Percentiles rank a stretch among this genome's conserved stretches.
phyloP scores from a whole-genome alignment of 495 filamentous ascomycete species.

The Lasiosphaeria ovina region DNA sequence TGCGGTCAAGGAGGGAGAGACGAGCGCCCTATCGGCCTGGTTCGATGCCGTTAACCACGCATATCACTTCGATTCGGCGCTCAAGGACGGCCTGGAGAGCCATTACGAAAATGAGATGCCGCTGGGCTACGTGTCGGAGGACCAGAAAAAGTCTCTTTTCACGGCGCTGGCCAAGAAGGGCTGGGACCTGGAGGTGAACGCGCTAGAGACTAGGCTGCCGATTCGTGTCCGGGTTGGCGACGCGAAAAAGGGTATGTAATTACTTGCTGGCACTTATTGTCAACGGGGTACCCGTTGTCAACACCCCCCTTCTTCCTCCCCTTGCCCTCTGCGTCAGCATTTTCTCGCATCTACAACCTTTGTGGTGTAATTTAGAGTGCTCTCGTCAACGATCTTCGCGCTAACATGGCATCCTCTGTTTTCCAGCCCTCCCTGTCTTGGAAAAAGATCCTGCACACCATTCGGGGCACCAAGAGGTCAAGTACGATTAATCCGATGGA shows the following conservation, averaged over 20 bases:
- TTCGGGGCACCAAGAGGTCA: slow-evolving; percentile 17
- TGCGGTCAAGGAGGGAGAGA: slow-evolving; percentile 60
- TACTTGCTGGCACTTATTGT: slow-evolving; percentile 8
- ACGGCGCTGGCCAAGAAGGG: slow-evolving; percentile 32
- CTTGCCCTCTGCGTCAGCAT: too few relatives aligned
- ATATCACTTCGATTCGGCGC: slow-evolving; percentile 35
- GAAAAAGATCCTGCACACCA: slow-evolving; percentile 29
- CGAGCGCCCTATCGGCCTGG: slow-evolving; percentile 68
- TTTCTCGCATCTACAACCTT: too few relatives aligned
- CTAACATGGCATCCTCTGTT: slow-evolving; percentile 16
- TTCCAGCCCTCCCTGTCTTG: slow-evolving; percentile 16
- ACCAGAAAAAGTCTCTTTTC: slow-evolving; percentile 34
- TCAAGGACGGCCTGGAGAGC: slow-evolving; percentile 34
- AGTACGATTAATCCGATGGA: slow-evolving; percentile 22
- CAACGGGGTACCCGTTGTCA: not conserved
- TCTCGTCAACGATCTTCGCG: slow-evolving; percentile 1
- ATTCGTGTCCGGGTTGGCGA: slow-evolving; percentile 31
- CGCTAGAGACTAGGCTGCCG: slow-evolving; percentile 42
- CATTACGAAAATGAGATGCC: slow-evolving; percentile 37
- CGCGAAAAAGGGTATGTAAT: slow-evolving; percentile 29
- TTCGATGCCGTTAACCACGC: slow-evolving; percentile 65
- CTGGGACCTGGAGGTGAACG: slow-evolving; percentile 46
- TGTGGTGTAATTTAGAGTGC: too few relatives aligned
- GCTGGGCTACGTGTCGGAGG: slow-evolving; percentile 34
- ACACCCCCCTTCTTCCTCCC: not conserved